Base-by-base conservation (phyloP, 78 protist species). In the Dictyostelium citrinum region DNA sequence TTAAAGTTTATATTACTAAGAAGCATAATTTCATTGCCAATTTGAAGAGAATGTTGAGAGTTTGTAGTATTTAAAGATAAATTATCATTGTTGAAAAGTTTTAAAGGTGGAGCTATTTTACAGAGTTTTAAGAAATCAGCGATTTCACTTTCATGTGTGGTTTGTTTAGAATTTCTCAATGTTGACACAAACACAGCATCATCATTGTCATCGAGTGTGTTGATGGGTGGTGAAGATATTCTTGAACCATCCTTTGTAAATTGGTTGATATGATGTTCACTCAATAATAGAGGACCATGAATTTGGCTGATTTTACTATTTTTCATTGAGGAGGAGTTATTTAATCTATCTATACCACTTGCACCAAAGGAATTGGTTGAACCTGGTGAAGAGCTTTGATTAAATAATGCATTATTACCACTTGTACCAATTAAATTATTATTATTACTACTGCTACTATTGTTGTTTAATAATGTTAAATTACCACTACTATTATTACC, bases 31-130 rank as follows among this genome's bases (percentile, higher is more conserved):
- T 80, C 84, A 58, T 31, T 80, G 2, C 74, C 72, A 22, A 80
- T 16, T 46, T 80, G 68, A 55, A 55, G 68, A 5, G 68, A 80
- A 20, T 45, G 82, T 58, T 80, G 84, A 16, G 83, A 45, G 55
- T 77, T 29, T 14, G 41, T 8, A 2, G 33, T 10, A 43, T 76
- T 45, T 37, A 22, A 8, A 11, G 43, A 35, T 37, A 12, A 17
- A 37, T 39, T 27, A 16, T 80, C 72, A 5, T 33, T 64, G 11
- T 78, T 76, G 37, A 88, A 88, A 2, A 88, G 70, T 31, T 88
- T 88, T 64, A 88, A 76, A 46, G 93, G 84, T 78, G 93, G 93
- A 10, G 86, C 93, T 29, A 88, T 72, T 68, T 88, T 76, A 78
- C 93, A 88, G 6, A 88, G 85, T 78, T 82, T 58, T 61, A 88